These are phyloP conservation scores for Sordariomycetes sp. DNA, from an alignment of 2,329 filamentous ascomycete genomes.

Conservation along the genomic window DNA sequence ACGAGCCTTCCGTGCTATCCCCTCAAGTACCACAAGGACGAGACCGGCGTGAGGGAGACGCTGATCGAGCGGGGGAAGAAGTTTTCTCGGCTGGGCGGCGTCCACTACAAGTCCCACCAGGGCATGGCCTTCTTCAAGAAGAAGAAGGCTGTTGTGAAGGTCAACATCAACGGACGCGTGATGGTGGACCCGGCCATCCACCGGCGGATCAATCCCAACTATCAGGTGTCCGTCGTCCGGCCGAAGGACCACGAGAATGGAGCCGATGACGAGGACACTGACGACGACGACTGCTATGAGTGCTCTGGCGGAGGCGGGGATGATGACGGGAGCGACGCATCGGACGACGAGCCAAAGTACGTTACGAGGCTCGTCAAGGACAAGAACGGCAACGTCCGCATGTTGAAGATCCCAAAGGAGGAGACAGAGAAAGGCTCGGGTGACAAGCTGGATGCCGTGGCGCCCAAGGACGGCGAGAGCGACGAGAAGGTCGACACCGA, in stretches of 20 bases:
- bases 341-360: slow-evolving; percentile 19
- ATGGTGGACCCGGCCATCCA: slow-evolving; percentile 83
- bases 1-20: slow-evolving; percentile 69
- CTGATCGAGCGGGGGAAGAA: slow-evolving; percentile 76
- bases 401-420: slow-evolving; percentile 17
- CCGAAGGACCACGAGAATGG: slow-evolving; percentile 57
- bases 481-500: not conserved
- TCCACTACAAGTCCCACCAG: slow-evolving; percentile 73
- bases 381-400: slow-evolving; percentile 23
- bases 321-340: slow-evolving; percentile 13
- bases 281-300: slow-evolving; percentile 22
- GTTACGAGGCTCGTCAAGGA: slow-evolving; percentile 43
- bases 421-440: slow-evolving; percentile 19
- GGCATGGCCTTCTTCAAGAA: slow-evolving; percentile 80
- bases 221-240: slow-evolving; percentile 63
- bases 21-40: slow-evolving; percentile 67
- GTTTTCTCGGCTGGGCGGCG: slow-evolving; percentile 70
- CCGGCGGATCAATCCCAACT: slow-evolving; percentile 78
- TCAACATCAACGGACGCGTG: slow-evolving; percentile 76
- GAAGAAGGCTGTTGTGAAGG: slow-evolving; percentile 63
- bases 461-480: slow-evolving; percentile 1
- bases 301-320: slow-evolving; percentile 29
- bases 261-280: slow-evolving; percentile 35
- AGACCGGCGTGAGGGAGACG: slow-evolving; percentile 49
- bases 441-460: slow-evolving; percentile 47